Conservation (phyloP, 768 basidiomycete species). For the Mrakia hoshinonis region DNA sequence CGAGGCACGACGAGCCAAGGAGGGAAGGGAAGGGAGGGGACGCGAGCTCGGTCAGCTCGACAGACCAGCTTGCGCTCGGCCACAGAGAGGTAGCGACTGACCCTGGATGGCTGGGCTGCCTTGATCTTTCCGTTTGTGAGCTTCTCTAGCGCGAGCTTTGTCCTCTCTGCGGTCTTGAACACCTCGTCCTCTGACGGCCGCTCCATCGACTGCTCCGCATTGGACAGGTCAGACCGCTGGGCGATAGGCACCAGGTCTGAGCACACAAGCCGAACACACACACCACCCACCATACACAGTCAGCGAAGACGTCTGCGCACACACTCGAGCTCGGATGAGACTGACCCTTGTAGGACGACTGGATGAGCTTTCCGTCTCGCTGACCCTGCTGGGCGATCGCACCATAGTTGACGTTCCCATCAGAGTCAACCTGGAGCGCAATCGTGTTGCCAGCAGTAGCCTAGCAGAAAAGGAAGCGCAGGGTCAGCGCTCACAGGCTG, state of each 20-base stretch:
- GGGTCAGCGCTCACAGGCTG: too few species aligned
- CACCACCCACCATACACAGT: conserved; percentile 5
- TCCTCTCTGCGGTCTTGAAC: conserved; percentile 80
- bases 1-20: not conserved
- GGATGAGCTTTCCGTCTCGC: conserved; percentile 70
- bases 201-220: conserved; percentile 67
- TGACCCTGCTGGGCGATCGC: conserved; percentile 95
- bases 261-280: not conserved
- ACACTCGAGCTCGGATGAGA: not conserved
- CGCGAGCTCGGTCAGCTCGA: conserved; percentile 6
- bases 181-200: conserved; percentile 90
- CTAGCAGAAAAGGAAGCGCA: conserved; percentile 43
- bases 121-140: conserved; percentile 94
- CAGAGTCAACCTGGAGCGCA: conserved; percentile 89
- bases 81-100: not conserved
- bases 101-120: conserved; percentile 85
- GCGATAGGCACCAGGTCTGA: conserved; percentile 80
- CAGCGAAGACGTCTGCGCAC: not conserved
- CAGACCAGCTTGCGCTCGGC: not conserved
- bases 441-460: conserved; percentile 87
- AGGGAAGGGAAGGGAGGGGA: not conserved
- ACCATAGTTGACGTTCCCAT: conserved; percentile 94
- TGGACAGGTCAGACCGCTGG: conserved; percentile 77
- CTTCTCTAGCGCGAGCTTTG: conserved; percentile 82
- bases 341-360: conserved; percentile 78